A percentile compares a stretch with the other conserved stretches of the same genome.
Conservation (phyloP, 108 stramenopile species). For the Cyclostephanos tholiformis region DNA sequence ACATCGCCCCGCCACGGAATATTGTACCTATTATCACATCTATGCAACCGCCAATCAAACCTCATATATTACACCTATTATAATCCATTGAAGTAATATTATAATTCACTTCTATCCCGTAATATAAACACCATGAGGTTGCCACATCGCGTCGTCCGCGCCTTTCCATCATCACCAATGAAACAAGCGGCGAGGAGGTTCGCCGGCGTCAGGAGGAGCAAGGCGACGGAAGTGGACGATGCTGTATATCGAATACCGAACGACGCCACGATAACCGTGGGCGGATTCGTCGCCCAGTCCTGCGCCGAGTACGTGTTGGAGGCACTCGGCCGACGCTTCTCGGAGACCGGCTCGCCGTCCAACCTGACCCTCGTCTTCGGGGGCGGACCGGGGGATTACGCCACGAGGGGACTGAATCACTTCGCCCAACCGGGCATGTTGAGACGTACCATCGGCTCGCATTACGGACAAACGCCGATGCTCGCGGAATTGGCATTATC, state of each 20-base stretch:
- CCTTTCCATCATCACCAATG: not conserved
- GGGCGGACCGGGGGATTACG: constrained; percentile 76
- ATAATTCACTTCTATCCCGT: too few species aligned
- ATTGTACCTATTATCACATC: too few species aligned
- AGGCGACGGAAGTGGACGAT: not conserved
- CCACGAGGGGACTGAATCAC: constrained; percentile 67
- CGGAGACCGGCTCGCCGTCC: not conserved
- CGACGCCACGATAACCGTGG: not conserved
- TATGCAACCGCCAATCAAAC: too few species aligned
- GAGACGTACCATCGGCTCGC: constrained; percentile 75
- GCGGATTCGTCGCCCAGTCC: not conserved
- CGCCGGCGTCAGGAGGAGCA: not conserved
- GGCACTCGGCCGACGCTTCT: not conserved
- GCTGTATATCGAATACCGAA: not conserved
- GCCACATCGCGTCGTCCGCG: not conserved
- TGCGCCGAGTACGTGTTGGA: not conserved
- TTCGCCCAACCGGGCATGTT: constrained; percentile 62
- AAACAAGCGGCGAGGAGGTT: not conserved
- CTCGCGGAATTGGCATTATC: constrained; percentile 59
- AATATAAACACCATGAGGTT: too few species aligned
- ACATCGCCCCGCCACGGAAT: too few species aligned
- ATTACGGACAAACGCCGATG: constrained; percentile 74
- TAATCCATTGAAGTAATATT: too few species aligned
- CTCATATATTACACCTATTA: too few species aligned
- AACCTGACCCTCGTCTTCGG: constrained; percentile 79